phyloP scores from a whole-genome alignment of 768 basidiomycete genomes.

The Lactarius psammicola region DNA sequence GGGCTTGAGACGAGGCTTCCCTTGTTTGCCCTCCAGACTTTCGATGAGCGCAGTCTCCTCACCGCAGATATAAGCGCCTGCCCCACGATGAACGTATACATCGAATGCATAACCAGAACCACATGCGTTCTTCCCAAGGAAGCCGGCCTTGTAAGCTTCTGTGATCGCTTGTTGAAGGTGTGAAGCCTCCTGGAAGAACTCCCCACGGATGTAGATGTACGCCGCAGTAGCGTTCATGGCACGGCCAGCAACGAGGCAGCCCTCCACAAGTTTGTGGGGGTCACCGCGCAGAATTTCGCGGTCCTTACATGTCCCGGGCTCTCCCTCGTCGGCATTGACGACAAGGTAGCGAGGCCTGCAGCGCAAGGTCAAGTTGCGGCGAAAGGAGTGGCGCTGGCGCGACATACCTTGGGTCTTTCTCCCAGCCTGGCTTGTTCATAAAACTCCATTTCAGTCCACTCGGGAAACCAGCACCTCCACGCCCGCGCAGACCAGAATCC shows the following conservation, averaged over 20 bases:
- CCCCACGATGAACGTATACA: constrained; percentile 97
- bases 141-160: constrained; percentile 88
- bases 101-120: constrained; percentile 94
- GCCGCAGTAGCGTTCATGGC: constrained; percentile 97
- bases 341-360: constrained; percentile 90
- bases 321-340: constrained; percentile 97
- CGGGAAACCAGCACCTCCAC: constrained; percentile 96
- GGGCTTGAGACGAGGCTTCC: constrained; percentile 95
- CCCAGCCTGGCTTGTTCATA: constrained; percentile 99
- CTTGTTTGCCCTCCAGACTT: constrained; percentile 96
- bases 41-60: constrained; percentile 99
- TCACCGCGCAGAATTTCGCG: constrained; percentile 97
- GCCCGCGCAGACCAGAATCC: constrained; percentile 91
- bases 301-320: constrained; percentile 99
- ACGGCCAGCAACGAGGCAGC: constrained; percentile 94
- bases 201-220: constrained; percentile 99
- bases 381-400: constrained; percentile 9
- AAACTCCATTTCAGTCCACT: constrained; percentile 97
- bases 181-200: constrained; percentile 93
- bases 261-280: constrained; percentile 97
- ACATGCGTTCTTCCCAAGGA: constrained; percentile 89
- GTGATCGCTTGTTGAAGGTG: constrained; percentile 95
- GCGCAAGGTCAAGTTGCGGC: background rate
- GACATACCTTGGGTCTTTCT: constrained; percentile 79
- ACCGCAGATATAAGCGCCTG: constrained; percentile 97